Evolutionary conservation across 805 yeast genomes (phyloP).

Genomic region (Candida hispaniensis): DNA sequence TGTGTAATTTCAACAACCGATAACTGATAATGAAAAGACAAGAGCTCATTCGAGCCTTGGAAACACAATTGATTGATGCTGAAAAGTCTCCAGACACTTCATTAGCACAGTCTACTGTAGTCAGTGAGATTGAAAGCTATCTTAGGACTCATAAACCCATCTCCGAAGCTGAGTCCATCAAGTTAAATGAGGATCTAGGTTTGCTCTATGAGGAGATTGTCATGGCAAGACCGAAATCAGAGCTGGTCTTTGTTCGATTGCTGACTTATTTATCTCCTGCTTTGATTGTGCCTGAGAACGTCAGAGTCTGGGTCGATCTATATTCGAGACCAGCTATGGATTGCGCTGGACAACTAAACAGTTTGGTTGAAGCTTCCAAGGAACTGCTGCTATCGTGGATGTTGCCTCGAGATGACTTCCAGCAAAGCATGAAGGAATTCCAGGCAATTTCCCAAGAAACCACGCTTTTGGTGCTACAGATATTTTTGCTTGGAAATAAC

Average conservation of each 20-base stretch:
- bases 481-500: conserved; percentile 20
- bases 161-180: conserved; percentile 20
- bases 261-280: conserved; percentile 27
- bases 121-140: too few relatives aligned
- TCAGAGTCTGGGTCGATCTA: conserved; percentile 40
- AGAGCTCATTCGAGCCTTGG: too few relatives aligned
- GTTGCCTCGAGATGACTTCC: conserved; percentile 20
- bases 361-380: conserved; percentile 29
- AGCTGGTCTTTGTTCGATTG: conserved; percentile 26
- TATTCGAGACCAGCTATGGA: conserved; percentile 44
- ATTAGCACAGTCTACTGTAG: too few relatives aligned
- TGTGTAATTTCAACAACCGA: too few relatives aligned
- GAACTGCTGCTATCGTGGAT: conserved; percentile 27
- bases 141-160: too few relatives aligned
- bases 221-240: conserved; percentile 18
- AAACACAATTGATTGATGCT: too few relatives aligned
- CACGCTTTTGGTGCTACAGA: conserved; percentile 23
- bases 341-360: conserved; percentile 43
- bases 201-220: conserved; percentile 21
- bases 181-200: conserved; percentile 30
- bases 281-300: conserved; percentile 24
- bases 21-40: too few relatives aligned
- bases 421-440: conserved; percentile 16
- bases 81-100: too few relatives aligned
- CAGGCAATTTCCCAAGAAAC: conserved; percentile 20